Base-by-base conservation (phyloP, 257 asterid genomes). In the Solanum neorickii region DNA sequence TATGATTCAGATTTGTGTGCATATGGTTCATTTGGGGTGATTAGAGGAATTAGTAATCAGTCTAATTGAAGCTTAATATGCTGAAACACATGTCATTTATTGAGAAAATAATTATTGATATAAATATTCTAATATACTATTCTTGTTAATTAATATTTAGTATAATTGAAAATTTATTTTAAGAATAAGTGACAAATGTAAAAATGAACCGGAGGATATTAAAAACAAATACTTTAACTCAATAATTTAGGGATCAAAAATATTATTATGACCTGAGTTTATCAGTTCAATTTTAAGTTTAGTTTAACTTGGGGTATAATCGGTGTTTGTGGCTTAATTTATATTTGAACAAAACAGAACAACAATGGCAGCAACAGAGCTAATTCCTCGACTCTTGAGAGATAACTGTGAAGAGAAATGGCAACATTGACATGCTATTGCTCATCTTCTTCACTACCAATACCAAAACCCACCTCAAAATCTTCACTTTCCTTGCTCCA, bases 401-500 rank as follows among this genome's bases (percentile, higher is more conserved):
- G 5, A 78, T 1, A 46, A 46, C 66, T 5, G 52, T 23, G 16
- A 0, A 75, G 13, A 42, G 10, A 49, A 82, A 82, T 82, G 85
- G 46, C 85, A 49, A 82, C 69, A 49, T 6, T 49, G 29, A 82
- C 85, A 49, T 82, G 85, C 85, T 49, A 11, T 5, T 31, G 21
- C 46, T 82, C 85, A 29, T 82, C 15, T 82, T 7, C 68, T 49
- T 20, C 70, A 20, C 39, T 20, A 5, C 42, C 27, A 27, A 6
- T 80, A 46, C 84, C 68, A 27, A 80, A 23, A 74, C 56, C 52
- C 82, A 74, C 52, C 60, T 66, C 86, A 65, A 91, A 87, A 69
- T 90, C 91, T 47, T 82, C 88, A 29, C 37, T 89, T 82, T 86
- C 92, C 23, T 90, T 80, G 35, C 88, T 56, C n/a, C 88, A 42